A percentile compares a stretch with the other conserved stretches of the same genome.
phyloP scores from a whole-genome alignment of 495 filamentous ascomycete genomes.

The Chaetomium cochliodes region DNA sequence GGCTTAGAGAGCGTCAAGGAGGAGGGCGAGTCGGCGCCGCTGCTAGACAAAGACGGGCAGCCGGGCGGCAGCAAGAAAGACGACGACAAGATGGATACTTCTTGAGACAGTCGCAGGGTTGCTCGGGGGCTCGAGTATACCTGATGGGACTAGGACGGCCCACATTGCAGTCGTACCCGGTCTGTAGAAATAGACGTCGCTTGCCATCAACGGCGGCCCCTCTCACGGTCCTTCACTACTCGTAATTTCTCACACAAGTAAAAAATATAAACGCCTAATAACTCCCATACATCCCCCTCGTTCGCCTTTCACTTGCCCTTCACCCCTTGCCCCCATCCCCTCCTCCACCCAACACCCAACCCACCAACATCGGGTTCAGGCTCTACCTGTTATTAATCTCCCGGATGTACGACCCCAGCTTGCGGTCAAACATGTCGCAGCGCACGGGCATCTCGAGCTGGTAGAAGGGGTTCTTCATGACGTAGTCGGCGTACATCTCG shows the following conservation, averaged over 20 bases:
- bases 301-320: neutral
- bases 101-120: slow-evolving; percentile 42
- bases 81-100: slow-evolving; percentile 77
- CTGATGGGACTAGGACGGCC: no score
- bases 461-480: slow-evolving; percentile 99
- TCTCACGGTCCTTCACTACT: neutral
- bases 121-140: neutral
- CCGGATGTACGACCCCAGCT: slow-evolving; percentile 69
- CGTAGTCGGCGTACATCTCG: slow-evolving; percentile 93
- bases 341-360: slow-evolving; percentile 8
- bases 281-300: slow-evolving; percentile 18
- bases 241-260: neutral
- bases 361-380: neutral
- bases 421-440: slow-evolving; percentile 90
- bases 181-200: slow-evolving; percentile 22
- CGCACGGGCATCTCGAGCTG: slow-evolving; percentile 95
- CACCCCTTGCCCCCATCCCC: neutral
- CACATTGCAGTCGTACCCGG: neutral
- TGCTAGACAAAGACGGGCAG: slow-evolving; percentile 66
- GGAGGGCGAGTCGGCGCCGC: slow-evolving; percentile 63
- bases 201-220: slow-evolving; percentile 12
- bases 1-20: slow-evolving; percentile 83
- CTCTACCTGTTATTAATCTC: slow-evolving; percentile 54
- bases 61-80: slow-evolving; percentile 56
- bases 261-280: slow-evolving; percentile 22